Evolutionary conservation across 108 stramenopile species (phyloP).

Genomic region (Cyclotella atomus): DNA sequence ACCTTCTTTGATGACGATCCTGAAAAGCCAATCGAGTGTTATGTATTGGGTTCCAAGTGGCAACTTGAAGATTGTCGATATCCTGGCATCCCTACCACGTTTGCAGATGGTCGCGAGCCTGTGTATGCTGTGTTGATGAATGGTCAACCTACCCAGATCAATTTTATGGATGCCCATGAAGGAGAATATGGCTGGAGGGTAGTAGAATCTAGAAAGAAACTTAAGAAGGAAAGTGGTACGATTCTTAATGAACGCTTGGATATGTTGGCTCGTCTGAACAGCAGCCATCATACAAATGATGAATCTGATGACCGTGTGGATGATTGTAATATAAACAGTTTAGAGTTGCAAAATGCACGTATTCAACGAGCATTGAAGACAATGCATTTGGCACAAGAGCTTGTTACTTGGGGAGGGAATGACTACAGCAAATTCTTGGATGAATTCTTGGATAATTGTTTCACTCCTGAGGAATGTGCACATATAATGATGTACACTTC

Average conservation of each 20-base stretch:
- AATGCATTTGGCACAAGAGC: neutral
- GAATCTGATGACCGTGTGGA: slow-evolving; percentile 1
- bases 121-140: slow-evolving; percentile 43
- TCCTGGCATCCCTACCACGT: neutral
- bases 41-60: slow-evolving; percentile 46
- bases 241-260: slow-evolving; percentile 27
- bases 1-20: slow-evolving; percentile 50
- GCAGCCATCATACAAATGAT: slow-evolving; percentile 4
- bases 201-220: neutral
- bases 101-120: slow-evolving; percentile 22
- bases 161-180: slow-evolving; percentile 33
- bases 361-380: slow-evolving; percentile 22
- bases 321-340: neutral
- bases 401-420: slow-evolving; percentile 4
- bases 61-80: neutral
- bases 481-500: neutral
- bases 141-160: slow-evolving; percentile 36
- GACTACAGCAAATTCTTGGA: slow-evolving; percentile 3
- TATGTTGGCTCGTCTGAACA: slow-evolving; percentile 19
- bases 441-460: slow-evolving; percentile 24
- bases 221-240: neutral
- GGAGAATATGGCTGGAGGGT: slow-evolving; percentile 37
- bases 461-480: slow-evolving; percentile 22
- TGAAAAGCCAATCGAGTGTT: slow-evolving; percentile 26
- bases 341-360: slow-evolving; percentile 3